phyloP scores from a whole-genome alignment of 768 basidiomycete genomes.

The Leccinum sublutescens region DNA sequence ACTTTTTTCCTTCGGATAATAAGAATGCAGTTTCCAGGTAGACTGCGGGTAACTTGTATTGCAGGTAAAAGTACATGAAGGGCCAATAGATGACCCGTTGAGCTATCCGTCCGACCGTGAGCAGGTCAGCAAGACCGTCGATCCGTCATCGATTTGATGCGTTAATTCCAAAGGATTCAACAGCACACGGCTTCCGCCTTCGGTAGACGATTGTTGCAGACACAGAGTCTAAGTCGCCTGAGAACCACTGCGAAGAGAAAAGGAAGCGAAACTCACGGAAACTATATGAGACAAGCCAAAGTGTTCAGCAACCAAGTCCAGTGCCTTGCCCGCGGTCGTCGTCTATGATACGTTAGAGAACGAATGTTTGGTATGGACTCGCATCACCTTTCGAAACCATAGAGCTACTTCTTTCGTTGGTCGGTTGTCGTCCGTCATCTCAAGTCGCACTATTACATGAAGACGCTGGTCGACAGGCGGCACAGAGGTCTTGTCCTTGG shows the following conservation, averaged over 20 bases:
- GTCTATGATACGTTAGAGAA: slow-evolving; percentile 37
- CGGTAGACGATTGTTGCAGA: slow-evolving; percentile 33
- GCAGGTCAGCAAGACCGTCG: slow-evolving; percentile 22
- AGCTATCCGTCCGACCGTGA: neutral
- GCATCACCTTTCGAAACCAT: slow-evolving; percentile 70
- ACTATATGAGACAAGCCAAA: slow-evolving; percentile 13
- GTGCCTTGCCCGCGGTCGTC: slow-evolving; percentile 54
- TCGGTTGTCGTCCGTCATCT: slow-evolving; percentile 21
- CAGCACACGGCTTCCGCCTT: slow-evolving; percentile 33
- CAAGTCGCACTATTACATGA: slow-evolving; percentile 47
- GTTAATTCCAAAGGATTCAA: slow-evolving; percentile 49
- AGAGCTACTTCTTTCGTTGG: slow-evolving; percentile 44
- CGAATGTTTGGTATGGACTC: neutral
- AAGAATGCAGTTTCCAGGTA: slow-evolving; percentile 3
- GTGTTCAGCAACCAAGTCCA: slow-evolving; percentile 49
- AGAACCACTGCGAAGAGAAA: slow-evolving; percentile 14
- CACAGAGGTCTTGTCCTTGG: slow-evolving; percentile 48
- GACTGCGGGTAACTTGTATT: slow-evolving; percentile 1
- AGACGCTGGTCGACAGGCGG: slow-evolving; percentile 56
- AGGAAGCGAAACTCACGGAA: slow-evolving; percentile 13
- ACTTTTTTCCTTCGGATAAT: slow-evolving; percentile 19
- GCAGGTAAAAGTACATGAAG: neutral
- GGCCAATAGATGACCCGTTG: neutral
- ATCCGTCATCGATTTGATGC: slow-evolving; percentile 56
- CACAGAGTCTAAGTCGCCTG: slow-evolving; percentile 40